Evolutionary conservation across 2,329 filamentous ascomycete genomes (phyloP).

Genomic region (Xylariaceae sp.): DNA sequence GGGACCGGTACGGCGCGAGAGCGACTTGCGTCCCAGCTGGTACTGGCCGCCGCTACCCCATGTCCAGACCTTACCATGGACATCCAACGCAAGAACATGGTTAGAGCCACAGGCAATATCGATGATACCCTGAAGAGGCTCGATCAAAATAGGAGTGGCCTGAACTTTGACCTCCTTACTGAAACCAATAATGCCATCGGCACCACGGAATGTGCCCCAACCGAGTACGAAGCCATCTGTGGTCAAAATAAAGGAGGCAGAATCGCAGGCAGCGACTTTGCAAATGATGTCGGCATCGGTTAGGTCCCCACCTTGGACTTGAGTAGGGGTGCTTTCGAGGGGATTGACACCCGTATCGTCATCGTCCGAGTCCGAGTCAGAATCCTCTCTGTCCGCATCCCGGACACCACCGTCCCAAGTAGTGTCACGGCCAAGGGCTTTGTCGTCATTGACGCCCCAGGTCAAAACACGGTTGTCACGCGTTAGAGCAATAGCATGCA

Average conservation of each 20-base stretch:
- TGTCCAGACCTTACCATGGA: constrained; percentile 62
- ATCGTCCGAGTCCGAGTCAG: constrained; percentile 39
- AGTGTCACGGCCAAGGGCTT: constrained; percentile 63
- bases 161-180: constrained; percentile 47
- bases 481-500: constrained; percentile 64
- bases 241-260: constrained; percentile 58
- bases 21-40: constrained; percentile 61
- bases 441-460: constrained; percentile 78
- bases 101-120: constrained; percentile 62
- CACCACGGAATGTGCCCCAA: constrained; percentile 59
- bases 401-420: constrained; percentile 59
- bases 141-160: constrained; percentile 41
- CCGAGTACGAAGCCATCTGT: constrained; percentile 59
- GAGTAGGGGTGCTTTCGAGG: constrained; percentile 61
- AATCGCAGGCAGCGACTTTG: constrained; percentile 56
- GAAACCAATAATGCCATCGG: constrained; percentile 61
- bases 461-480: constrained; percentile 67
- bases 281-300: constrained; percentile 57
- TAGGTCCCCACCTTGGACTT: constrained; percentile 54
- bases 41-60: constrained; percentile 79
- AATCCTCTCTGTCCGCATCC: constrained; percentile 45
- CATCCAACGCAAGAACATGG: constrained; percentile 62
- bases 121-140: constrained; percentile 56
- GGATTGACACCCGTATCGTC: constrained; percentile 64
- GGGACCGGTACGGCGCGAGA: constrained; percentile 28